Evolutionary conservation across 2,329 filamentous ascomycete species (phyloP).

Genomic region (Aspergillus felis): DNA sequence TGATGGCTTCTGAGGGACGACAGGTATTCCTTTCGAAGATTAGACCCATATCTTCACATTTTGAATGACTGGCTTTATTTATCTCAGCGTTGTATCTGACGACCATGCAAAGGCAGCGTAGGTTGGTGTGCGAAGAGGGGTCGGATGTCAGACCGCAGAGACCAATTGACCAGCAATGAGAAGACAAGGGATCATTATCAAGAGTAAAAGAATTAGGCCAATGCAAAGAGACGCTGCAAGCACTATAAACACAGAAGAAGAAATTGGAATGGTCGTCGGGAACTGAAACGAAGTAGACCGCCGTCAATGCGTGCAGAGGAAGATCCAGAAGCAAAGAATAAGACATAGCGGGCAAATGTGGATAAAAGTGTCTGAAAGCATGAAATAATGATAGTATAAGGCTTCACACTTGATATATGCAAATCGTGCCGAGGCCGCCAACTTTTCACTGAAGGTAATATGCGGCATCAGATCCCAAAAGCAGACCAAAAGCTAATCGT

Average conservation of each 20-base stretch:
- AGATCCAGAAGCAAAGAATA: neutral
- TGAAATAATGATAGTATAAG: conserved; percentile 1
- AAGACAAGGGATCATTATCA: neutral
- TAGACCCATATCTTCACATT: neutral
- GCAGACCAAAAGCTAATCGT: conserved; percentile 5
- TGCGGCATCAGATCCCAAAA: conserved; percentile 11
- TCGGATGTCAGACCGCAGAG: neutral
- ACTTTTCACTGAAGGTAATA: conserved; percentile 15
- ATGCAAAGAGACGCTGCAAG: conserved; percentile 2
- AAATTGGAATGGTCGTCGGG: neutral
- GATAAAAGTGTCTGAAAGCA: conserved; percentile 13
- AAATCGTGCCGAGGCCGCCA: conserved; percentile 18
- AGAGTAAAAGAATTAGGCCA: neutral
- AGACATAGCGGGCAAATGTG: neutral
- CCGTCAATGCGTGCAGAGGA: neutral
- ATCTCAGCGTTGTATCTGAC: neutral
- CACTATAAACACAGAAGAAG: neutral
- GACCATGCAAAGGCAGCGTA: neutral
- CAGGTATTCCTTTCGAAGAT: neutral
- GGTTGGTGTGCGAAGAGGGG: neutral
- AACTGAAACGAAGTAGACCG: neutral
- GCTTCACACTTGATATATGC: conserved; percentile 18
- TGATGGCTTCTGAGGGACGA: neutral
- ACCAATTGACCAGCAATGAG: neutral
- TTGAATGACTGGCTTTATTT: neutral